phyloP scores from a whole-genome alignment of 2,329 filamentous ascomycete species.

The Iodosphaeria phyllophila region DNA sequence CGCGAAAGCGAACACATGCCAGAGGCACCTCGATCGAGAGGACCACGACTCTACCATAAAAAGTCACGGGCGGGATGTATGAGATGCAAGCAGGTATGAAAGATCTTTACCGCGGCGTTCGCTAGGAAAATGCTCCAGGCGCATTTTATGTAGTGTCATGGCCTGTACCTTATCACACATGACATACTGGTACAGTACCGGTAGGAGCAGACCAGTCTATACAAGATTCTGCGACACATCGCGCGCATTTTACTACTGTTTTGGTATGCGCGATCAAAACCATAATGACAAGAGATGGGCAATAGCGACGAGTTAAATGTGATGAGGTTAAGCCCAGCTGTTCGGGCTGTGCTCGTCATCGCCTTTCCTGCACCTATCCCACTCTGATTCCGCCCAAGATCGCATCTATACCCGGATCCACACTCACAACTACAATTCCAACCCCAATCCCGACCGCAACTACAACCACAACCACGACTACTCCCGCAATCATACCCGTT shows the following conservation, averaged over 20 bases:
- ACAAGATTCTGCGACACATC: background rate
- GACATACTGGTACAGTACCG: no score
- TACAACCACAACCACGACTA: conserved; percentile 3
- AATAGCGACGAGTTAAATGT: conserved; percentile 8
- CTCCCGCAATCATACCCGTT: conserved; percentile 2
- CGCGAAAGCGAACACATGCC: background rate
- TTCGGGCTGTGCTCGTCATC: conserved; percentile 12
- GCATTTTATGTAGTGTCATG: no score
- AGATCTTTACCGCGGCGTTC: background rate
- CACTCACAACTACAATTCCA: conserved; percentile 3
- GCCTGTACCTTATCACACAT: no score
- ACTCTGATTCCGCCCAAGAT: conserved; percentile 5
- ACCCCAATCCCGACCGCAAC: background rate
- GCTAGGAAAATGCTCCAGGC: no score
- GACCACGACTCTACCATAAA: conserved; percentile 15
- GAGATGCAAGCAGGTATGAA: conserved; percentile 2
- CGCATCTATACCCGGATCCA: no score
- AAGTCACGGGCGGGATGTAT: conserved; percentile 13
- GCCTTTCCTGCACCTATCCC: conserved; percentile 13
- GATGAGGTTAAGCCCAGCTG: conserved; percentile 13
- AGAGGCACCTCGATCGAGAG: conserved; percentile 7
- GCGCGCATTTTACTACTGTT: no score
- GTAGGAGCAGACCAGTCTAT: background rate
- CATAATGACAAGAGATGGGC: no score
- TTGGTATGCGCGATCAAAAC: no score